phyloP scores from a whole-genome alignment of 179 eudicot species.

The Amaranthus tricolor region DNA sequence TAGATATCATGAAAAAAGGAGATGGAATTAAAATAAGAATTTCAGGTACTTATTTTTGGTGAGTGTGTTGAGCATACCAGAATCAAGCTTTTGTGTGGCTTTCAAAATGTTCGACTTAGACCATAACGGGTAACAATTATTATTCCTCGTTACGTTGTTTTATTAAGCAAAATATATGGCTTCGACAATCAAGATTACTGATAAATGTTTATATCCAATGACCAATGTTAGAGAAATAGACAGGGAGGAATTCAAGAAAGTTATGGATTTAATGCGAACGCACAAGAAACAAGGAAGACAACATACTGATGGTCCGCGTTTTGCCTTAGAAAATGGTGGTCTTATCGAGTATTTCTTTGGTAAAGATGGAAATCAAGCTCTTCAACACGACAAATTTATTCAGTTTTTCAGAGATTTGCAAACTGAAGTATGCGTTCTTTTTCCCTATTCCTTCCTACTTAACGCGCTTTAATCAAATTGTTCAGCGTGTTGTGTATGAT shows the following conservation, averaged over 20 bases:
- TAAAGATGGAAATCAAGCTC: conserved; percentile 68
- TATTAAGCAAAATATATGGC: too few relatives aligned
- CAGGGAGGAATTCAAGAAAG: conserved; percentile 80
- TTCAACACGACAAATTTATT: conserved; percentile 60
- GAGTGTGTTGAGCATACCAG: conserved; percentile 83
- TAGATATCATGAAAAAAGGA: too few relatives aligned
- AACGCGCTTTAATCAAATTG: background rate
- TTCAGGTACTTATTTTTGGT: conserved; percentile 80
- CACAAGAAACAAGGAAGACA: conserved; percentile 70
- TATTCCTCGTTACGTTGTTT: too few relatives aligned
- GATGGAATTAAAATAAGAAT: background rate
- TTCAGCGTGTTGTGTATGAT: too few relatives aligned
- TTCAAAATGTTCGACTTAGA: conserved; percentile 93
- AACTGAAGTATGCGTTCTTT: conserved; percentile 49
- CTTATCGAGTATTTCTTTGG: conserved; percentile 81
- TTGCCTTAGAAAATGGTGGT: conserved; percentile 75
- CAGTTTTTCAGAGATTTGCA: conserved; percentile 78
- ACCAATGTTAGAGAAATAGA: conserved; percentile 54
- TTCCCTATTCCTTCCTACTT: background rate
- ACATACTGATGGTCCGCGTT: conserved; percentile 63
- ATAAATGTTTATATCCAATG: background rate
- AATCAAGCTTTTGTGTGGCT: conserved; percentile 84
- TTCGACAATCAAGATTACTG: background rate
- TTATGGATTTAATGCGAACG: conserved; percentile 77
- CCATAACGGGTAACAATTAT: conserved; percentile 51